Base-by-base conservation (phyloP, 768 basidiomycete genomes). In the Pholiota conissans region DNA sequence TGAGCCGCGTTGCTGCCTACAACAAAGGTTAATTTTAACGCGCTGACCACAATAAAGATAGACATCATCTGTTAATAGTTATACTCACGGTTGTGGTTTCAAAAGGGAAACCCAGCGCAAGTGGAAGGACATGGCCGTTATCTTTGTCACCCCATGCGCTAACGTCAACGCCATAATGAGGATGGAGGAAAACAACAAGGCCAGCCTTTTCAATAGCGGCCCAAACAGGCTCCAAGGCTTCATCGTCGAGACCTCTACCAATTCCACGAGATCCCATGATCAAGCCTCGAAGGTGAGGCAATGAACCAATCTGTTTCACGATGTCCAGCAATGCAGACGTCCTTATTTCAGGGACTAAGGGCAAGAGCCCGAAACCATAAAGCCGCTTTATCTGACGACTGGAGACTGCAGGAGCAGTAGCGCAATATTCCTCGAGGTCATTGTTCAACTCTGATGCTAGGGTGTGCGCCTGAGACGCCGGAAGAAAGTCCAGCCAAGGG, bases 401-500 rank as follows among this genome's bases (percentile, higher is more conserved):
- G 16, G 68, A 24, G 3, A 81, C 57, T 22, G 66, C 57, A 0
- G 90, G 89, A 3, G 83, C 80, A 0, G 85, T 81, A 2, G 89
- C 78, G 67, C 93, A 95, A 66, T 90, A 95, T 26, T 79, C 65
- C 67, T 95, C 91, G 8, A 95, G 78, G 65, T 93, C 90, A 30
- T 76, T 68, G 68, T 95, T 95, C 42, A 95, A 76, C 49, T 87
- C 80, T n/a, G 68, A 71, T 0, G 92, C 91, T 16, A 94, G 79
- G 11, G 69, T 66, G 49, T 81, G 77, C 8, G 93, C 93, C 40
- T 87, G 82, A 24, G 81, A 66, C 9, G 89, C 82, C 4, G 87
- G 70, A 22, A 95, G 80, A 67, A 94, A 95, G 70, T 95, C 93
- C 32, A 95, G 82, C 93, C 93, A 95, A 8, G 93, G 93, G 66